These are phyloP conservation scores for Pseudogymnoascus sp. DNA, from an alignment of 2,329 filamentous ascomycete genomes.

Conservation along the genomic window DNA sequence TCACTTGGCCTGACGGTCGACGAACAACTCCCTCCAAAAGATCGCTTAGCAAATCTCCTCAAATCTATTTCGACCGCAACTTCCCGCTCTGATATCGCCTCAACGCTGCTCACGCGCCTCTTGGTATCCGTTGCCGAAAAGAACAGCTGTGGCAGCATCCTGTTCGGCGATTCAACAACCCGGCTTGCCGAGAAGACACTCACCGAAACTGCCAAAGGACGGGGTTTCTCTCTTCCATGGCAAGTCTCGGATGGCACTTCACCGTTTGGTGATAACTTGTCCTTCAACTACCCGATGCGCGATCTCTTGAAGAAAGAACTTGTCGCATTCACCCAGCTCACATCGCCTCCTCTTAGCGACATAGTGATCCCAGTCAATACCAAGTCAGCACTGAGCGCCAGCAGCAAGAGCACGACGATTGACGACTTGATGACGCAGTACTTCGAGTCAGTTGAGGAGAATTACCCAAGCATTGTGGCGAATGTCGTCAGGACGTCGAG, in stretches of 20 bases:
- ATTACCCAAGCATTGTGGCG: slow-evolving; percentile 83
- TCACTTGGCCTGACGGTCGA: slow-evolving; percentile 28
- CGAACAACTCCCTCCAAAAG: slow-evolving; percentile 20
- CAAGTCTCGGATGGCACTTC: slow-evolving; percentile 63
- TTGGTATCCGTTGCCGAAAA: slow-evolving; percentile 57
- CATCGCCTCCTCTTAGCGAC: slow-evolving; percentile 42
- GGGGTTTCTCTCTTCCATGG: slow-evolving; percentile 77
- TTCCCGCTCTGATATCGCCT: slow-evolving; percentile 64
- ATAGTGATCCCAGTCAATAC: slow-evolving; percentile 37
- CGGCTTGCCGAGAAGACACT: slow-evolving; percentile 79
- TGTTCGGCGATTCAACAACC: slow-evolving; percentile 83
- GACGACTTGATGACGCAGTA: slow-evolving; percentile 86
- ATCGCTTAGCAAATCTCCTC: slow-evolving; percentile 41
- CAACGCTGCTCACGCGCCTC: slow-evolving; percentile 63
- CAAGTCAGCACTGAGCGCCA: slow-evolving; percentile 25
- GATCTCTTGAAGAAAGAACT: slow-evolving; percentile 82
- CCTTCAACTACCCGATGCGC: slow-evolving; percentile 69
- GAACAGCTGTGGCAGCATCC: slow-evolving; percentile 56
- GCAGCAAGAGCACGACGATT: slow-evolving; percentile 67
- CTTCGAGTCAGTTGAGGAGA: slow-evolving; percentile 75
- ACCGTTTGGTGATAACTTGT: slow-evolving; percentile 24
- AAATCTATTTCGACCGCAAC: slow-evolving; percentile 61
- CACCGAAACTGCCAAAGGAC: slow-evolving; percentile 81
- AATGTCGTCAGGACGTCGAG: slow-evolving; percentile 92
- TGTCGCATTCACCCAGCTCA: slow-evolving; percentile 51